phyloP scores from a whole-genome alignment of 306 rosid genomes.

The Oxytropis ochrocephala region DNA sequence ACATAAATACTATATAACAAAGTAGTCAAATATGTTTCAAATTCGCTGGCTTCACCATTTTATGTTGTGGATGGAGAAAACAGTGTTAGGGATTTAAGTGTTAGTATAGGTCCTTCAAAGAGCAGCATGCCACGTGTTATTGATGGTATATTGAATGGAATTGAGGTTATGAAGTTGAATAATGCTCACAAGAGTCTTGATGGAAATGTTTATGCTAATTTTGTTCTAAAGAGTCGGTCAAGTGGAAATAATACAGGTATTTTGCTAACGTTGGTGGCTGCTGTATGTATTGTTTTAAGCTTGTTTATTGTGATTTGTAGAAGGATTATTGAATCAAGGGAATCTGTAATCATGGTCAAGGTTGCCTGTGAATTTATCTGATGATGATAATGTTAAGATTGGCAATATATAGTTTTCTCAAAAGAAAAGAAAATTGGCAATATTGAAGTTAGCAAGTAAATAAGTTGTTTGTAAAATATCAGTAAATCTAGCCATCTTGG shows the following conservation, averaged over 20 bases:
- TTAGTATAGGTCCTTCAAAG: conserved; percentile 58
- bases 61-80: conserved; percentile 59
- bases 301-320: conserved; percentile 35
- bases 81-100: conserved; percentile 28
- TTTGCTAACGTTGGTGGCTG: conserved; percentile 34
- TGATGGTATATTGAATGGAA: conserved; percentile 37
- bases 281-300: conserved; percentile 35
- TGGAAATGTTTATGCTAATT: conserved; percentile 37
- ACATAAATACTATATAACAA: too few relatives aligned
- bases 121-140: conserved; percentile 35
- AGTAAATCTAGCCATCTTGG: conserved; percentile 7
- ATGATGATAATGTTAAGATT: conserved; percentile 12
- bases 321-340: conserved; percentile 28
- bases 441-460: not conserved
- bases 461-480: conserved; percentile 14
- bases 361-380: conserved; percentile 34
- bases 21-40: too few relatives aligned
- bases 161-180: conserved; percentile 41
- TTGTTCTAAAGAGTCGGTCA: conserved; percentile 20
- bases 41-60: conserved; percentile 57
- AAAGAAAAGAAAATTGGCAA: not conserved
- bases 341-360: conserved; percentile 37
- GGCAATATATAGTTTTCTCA: not conserved
- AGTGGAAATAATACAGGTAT: conserved; percentile 23
- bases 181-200: conserved; percentile 35